Evolutionary conservation across 1,139 yeast species (phyloP), one percentile per base, ranked within the genome.

Genomic region (Lipomyces yarrowii): DNA sequence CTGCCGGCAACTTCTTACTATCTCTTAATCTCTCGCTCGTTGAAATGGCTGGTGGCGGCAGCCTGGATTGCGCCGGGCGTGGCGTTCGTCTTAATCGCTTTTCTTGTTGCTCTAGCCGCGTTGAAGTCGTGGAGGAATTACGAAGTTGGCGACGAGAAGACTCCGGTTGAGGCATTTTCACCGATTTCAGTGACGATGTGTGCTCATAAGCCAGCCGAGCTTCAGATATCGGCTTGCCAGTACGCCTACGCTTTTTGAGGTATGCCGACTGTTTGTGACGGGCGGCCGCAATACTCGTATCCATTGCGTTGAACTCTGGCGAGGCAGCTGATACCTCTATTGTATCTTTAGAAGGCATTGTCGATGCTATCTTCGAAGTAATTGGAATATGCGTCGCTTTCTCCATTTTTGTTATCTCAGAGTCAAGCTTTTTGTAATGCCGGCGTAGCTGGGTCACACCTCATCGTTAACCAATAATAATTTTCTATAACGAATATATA

Each of bases 401-500:
- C 26, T 63, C 66, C 59, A 63, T 46, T 39, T 51, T 57, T 10
- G 59, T 53, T 30, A 64, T 62, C 18, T 61, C 67, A 8, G 30
- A 5, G 37, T 55, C 58, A 4, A 64, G 32, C 26, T 59, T 61
- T 1, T 33, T 32, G 39, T 61, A 23, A n/a, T 60, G 64, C 2
- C 48, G 48, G 21, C 48, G 48, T 42, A 42, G 1, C 48, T 42
- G 10, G n/a, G n/a, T 42, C 48, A 42, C 21, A 42, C 48, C 11
- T 42, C 21, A 18, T 4, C 10, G 21, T 42, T 42, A 42, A 18
- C 48, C 48, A 42, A 10, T 42, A n/a, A 42, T n/a, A 26, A 26
- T 42, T 42, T 4, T 21, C 48, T 11, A 42, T 18, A 42, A 42
- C 10, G 48, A 42, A 42, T 6, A 5, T 18, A 42, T 42, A 3